Evolutionary conservation across 2,329 filamentous ascomycete genomes (phyloP), one percentile per base, ranked within the genome.

Genomic region (Davidsoniella neocaledoniae): DNA sequence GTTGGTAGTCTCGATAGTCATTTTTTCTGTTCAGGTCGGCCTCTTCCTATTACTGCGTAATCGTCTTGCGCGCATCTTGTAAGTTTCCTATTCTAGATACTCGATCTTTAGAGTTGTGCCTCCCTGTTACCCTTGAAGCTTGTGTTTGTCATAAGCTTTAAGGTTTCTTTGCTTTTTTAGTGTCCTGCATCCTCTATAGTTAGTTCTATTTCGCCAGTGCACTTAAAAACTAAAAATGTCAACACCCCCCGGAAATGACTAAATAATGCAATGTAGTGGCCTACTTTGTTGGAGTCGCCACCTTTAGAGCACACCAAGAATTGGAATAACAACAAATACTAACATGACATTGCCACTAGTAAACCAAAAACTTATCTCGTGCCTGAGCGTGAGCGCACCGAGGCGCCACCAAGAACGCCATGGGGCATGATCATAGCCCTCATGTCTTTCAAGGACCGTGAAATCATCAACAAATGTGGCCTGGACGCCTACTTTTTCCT

Each of bases 401-500:
- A 81, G n/a, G 69, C 83, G 1, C 84, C 86, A 2, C 83, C 83
- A 0, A 66, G 63, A 48, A 72, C 63, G 43, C 66, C 72, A 37
- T 68, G 73, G 61, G 67, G 67, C 12, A 63, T 80, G 52, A 55
- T 77, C 57, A 60, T 74, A 64, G 61, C 68, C 68, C 55, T 94
- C 71, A 71, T 84, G 67, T 63, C 79, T 68, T 67, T 85, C 67
- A 63, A 77, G 69, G 74, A 85, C 54, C 72, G 85, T 10, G 86
- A 94, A 57, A 78, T 98, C 57, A 94, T 98, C 58, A 82, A 90
- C 48, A 94, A 95, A 64, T 95, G 90, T 57, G 91, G 91, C 16
- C 75, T 98, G 8, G 91, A 98, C 62, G 87, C 90, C 59, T 98
- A 94, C 66, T 94, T 96, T 69, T 98, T 98, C 63, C 72, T 98